Percentiles rank a stretch among this genome's conserved stretches.
phyloP scores from a whole-genome alignment of 2,329 filamentous ascomycete genomes.

The Xylariaceae sp. region DNA sequence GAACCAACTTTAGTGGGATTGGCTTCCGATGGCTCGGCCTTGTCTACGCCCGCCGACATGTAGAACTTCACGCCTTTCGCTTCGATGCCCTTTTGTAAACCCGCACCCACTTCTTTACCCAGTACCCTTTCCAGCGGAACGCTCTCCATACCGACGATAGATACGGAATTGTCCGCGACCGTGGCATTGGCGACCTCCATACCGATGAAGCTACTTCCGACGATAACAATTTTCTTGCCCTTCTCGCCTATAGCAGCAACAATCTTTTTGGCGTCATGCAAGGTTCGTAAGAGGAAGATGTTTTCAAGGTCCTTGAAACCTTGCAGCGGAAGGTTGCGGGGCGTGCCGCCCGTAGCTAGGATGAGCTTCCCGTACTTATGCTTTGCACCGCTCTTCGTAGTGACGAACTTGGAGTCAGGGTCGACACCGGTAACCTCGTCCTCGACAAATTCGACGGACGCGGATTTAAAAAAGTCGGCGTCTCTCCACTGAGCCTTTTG shows the following conservation, averaged over 20 bases:
- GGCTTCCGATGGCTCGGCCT: slow-evolving; percentile 65
- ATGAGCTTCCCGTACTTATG: slow-evolving; percentile 81
- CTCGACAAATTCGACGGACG: slow-evolving; percentile 51
- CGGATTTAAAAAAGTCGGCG: slow-evolving; percentile 67
- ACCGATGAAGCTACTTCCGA: slow-evolving; percentile 94
- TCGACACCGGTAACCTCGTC: slow-evolving; percentile 69
- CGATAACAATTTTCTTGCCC: slow-evolving; percentile 84
- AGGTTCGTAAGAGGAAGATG: slow-evolving; percentile 74
- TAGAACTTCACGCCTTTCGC: slow-evolving; percentile 86
- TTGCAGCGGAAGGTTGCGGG: slow-evolving; percentile 68
- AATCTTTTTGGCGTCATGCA: slow-evolving; percentile 75
- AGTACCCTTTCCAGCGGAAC: slow-evolving; percentile 82
- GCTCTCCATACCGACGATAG: slow-evolving; percentile 82
- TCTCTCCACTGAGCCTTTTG: slow-evolving; percentile 73
- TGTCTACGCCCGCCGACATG: slow-evolving; percentile 74
- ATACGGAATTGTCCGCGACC: slow-evolving; percentile 72
- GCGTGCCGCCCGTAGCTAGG: slow-evolving; percentile 78
- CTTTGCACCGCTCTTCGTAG: slow-evolving; percentile 67
- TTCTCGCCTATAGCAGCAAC: slow-evolving; percentile 72
- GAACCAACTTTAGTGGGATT: slow-evolving; percentile 70
- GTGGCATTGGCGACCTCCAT: slow-evolving; percentile 94
- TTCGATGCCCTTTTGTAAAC: slow-evolving; percentile 74
- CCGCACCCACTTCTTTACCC: slow-evolving; percentile 71
- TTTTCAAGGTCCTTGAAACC: slow-evolving; percentile 84
- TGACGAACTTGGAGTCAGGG: slow-evolving; percentile 65